A percentile compares a stretch with the other conserved stretches of the same genome.
phyloP scores from a whole-genome alignment of 495 filamentous ascomycete species.

The Mytilinidion resinicola region DNA sequence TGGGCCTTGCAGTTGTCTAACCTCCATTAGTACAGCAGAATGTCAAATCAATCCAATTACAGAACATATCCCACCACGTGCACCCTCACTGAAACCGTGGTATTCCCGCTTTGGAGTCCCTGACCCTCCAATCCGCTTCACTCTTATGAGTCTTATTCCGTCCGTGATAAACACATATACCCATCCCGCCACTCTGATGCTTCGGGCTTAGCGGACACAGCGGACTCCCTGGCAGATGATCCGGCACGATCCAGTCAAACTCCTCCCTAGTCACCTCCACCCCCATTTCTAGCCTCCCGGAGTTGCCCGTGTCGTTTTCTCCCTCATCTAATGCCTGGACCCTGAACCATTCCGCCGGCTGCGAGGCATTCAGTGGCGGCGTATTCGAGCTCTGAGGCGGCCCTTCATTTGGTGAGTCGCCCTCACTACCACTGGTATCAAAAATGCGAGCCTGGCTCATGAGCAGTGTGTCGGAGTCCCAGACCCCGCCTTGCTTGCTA shows the following conservation, averaged over 20 bases:
- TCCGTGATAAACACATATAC: slow-evolving; percentile 48
- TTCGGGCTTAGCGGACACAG: slow-evolving; percentile 56
- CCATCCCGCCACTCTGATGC: slow-evolving; percentile 47
- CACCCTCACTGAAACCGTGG: too few relatives aligned
- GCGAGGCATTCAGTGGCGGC: too few relatives aligned
- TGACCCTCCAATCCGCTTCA: not conserved
- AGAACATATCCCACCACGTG: too few relatives aligned
- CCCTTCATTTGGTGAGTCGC: too few relatives aligned
- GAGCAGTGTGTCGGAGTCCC: slow-evolving; percentile 23
- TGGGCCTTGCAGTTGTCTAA: too few relatives aligned
- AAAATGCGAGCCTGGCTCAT: slow-evolving; percentile 6
- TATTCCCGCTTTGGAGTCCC: too few relatives aligned
- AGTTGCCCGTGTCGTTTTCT: not conserved
- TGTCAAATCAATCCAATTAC: too few relatives aligned
- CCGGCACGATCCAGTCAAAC: slow-evolving; percentile 54
- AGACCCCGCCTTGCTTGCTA: slow-evolving; percentile 6
- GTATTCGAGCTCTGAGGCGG: too few relatives aligned
- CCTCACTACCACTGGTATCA: slow-evolving; percentile 4
- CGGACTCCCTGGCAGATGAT: slow-evolving; percentile 58
- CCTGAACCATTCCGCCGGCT: too few relatives aligned
- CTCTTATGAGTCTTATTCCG: slow-evolving; percentile 18
- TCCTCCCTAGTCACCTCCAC: slow-evolving; percentile 9
- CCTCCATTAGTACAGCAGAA: too few relatives aligned
- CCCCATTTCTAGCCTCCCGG: not conserved
- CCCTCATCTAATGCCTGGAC: not conserved